Base-by-base conservation (phyloP, 1,139 yeast genomes). In the Suhomyces kunorum region DNA sequence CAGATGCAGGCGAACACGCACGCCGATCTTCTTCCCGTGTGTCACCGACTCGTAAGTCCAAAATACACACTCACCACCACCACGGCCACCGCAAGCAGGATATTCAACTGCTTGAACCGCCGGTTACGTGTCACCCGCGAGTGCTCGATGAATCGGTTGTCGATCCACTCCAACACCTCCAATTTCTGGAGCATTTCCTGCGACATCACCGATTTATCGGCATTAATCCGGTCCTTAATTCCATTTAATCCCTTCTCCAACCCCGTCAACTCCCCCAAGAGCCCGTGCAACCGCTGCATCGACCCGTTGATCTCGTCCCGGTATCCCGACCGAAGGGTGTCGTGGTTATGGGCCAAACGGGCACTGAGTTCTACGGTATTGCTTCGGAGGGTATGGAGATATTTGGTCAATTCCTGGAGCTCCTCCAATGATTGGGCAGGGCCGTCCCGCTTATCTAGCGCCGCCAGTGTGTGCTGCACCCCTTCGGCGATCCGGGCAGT, bases 141-240 rank as follows among this genome's bases (percentile, higher is more conserved):
- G 46, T 61, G 60, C 34, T 60, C 63, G 13, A 50, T 50, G 37
- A 68, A 63, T 34, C 55, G 51, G 13, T 50, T 45, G 34, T 65
- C 63, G 6, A 71, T 56, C 16, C 52, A 47, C 39, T 71, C 76
- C 47, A 72, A 55, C 4, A 63, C 39, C 28, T 60, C 64, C 34
- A 71, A 50, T 40, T 63, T 64, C 14, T 54, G 56, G n/a, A 54
- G 50, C 40, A 71, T 54, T n/a, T 61, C 64, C 18, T 47, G 43
- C 20, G 60, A 48, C 50, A 70, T 55, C 8, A 53, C 43, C 5
- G 47, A 36, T 46, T 68, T 69, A 43, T 61, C 61, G 23, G 48
- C 43, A n/a, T 55, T 54, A 22, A 69, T 60, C 13, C 53, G 48
- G 5, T 44, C 39, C 45, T 59, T 61, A 28, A 65, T 56, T 13